phyloP scores from a whole-genome alignment of 2,329 filamentous ascomycete species.

The Aspergillus costaricaensis region DNA sequence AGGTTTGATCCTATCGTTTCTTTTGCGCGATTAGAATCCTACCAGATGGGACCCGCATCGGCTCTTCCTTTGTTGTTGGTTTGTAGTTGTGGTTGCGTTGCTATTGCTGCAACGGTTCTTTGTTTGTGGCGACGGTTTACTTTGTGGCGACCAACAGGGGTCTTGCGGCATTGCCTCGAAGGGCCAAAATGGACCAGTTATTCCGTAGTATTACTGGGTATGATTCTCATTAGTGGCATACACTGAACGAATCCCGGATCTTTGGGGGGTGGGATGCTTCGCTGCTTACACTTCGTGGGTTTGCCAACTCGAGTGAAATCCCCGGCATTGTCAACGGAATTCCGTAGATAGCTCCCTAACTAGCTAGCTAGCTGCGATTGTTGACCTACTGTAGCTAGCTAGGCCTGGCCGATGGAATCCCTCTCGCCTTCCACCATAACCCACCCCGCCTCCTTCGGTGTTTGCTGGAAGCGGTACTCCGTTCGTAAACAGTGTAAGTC shows the following conservation, averaged over 20 bases:
- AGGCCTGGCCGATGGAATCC: neutral
- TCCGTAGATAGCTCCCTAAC: neutral
- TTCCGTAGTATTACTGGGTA: too few species aligned
- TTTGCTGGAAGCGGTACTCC: neutral
- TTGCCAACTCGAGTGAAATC: neutral
- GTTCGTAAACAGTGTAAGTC: too few species aligned
- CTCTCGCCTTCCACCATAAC: neutral
- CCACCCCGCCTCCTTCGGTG: neutral
- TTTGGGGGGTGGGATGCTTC: neutral
- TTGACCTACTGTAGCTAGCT: neutral
- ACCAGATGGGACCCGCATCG: neutral
- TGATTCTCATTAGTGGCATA: too few species aligned
- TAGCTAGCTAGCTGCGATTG: too few species aligned
- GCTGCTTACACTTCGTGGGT: neutral
- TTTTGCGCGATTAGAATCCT: neutral
- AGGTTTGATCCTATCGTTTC: neutral
- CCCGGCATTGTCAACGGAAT: neutral
- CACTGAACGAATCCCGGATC: neutral
- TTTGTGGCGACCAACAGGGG: neutral
- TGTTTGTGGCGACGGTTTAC: neutral
- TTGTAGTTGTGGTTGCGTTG: neutral
- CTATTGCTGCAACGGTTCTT: neutral
- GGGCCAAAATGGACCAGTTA: neutral
- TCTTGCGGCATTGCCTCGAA: neutral
- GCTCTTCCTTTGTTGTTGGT: constrained; percentile 1